Evolutionary conservation across 208 protist genomes (phyloP), one percentile per base, ranked within the genome.

Genomic region (Leptomonas pyrrhocoris): DNA sequence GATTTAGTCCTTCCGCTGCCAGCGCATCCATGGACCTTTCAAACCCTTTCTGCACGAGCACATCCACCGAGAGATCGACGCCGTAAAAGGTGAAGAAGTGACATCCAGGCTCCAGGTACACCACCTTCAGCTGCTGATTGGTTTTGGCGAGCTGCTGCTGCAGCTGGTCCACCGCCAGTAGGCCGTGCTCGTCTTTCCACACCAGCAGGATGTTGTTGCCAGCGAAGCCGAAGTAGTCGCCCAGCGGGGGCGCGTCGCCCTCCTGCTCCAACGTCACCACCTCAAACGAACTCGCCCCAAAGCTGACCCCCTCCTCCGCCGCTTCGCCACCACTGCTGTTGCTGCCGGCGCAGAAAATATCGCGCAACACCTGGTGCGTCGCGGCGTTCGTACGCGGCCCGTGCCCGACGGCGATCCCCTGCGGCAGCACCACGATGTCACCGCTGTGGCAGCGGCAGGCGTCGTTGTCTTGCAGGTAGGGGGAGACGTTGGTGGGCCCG

Each of bases 151-250:
- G 45, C 12, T 86, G 77, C 66, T 94, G 88, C 67, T 96, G 89
- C 62, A 93, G 90, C 76, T 97, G 93, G 58, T 97, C 93, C 45
- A 97, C 90, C 21, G 93, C 93, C 34, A 97, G 74, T 19, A 97
- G 63, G 12, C 93, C 93, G 68, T 97, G 93, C 73, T 97, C 93
- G 68, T 97, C 93, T 55, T 97, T 97, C 90, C 90, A 95, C 12
- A 92, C 89, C 9, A 97, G 65, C 11, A 97, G 76, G 55, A 93
- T 77, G 54, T 94, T 81, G 46, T 93, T 92, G n/a, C 93, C 93
- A 7, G 90, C 90, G 34, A 97, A 97, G n/a, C 90, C 89, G 62
- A 97, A 94, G 79, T 97, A 97, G 72, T 97, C 93, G 3, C 93
- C 93, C 19, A 97, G 86, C 28, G 93, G 89, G 51, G 93, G 93